Conservation (phyloP, 2,329 filamentous ascomycete genomes). For the Aureobasidium musti region DNA sequence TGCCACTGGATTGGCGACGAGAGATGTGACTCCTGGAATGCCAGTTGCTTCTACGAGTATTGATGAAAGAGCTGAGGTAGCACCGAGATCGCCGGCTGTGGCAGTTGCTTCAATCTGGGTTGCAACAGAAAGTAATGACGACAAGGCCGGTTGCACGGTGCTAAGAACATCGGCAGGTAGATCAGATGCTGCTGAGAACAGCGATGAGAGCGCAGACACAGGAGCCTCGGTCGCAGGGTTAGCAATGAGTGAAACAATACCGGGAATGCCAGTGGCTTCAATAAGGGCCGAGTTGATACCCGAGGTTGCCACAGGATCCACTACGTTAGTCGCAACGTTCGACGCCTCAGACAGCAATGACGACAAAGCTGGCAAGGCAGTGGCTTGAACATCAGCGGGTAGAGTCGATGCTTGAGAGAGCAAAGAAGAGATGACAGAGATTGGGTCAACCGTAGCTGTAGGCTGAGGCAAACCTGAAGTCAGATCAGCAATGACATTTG, state of each 20-base stretch:
- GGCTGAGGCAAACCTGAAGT: neutral
- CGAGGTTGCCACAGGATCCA: neutral
- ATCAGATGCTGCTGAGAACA: neutral
- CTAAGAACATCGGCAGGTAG: neutral
- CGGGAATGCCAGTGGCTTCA: neutral
- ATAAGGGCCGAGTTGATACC: neutral
- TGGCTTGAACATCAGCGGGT: neutral
- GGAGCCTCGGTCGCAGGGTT: neutral
- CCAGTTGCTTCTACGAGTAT: slow-evolving; percentile 3
- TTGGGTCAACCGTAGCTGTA: neutral
- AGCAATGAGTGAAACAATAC: neutral
- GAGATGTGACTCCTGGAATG: neutral
- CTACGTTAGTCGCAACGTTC: neutral
- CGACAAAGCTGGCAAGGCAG: neutral
- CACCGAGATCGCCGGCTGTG: neutral
- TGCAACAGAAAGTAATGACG: neutral
- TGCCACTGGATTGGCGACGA: neutral
- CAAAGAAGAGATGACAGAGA: neutral
- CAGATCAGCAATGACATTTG: neutral
- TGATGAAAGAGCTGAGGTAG: neutral
- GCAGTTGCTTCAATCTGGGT: neutral
- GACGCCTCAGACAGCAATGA: neutral
- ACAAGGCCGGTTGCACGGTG: neutral
- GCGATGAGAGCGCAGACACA: neutral
- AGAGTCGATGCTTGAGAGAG: neutral